Evolutionary conservation across 2,329 filamentous ascomycete species (phyloP), one percentile per base, ranked within the genome.

Genomic region (Pseudophaeomoniella oleicola): DNA sequence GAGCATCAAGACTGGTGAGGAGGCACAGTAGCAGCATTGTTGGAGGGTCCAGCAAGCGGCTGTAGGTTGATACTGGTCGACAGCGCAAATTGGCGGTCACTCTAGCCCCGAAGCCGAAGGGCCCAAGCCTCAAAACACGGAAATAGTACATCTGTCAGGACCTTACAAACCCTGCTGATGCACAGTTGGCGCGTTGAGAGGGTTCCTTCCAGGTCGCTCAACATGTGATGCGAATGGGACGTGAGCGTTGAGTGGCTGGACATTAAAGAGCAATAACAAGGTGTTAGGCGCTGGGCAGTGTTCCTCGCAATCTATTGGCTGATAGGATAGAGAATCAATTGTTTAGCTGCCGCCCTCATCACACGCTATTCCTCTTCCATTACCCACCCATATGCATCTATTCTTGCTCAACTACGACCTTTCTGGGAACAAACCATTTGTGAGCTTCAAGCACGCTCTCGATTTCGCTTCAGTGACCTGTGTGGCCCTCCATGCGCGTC

Each of bases 11-110:
- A n/a, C n/a, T n/a, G n/a, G n/a, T n/a, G n/a, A n/a, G n/a, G n/a
- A n/a, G n/a, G n/a, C n/a, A n/a, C n/a, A n/a, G n/a, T n/a, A n/a
- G n/a, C n/a, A n/a, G n/a, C 22, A 27, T 27, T 9, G 22, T n/a
- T n/a, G 22, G 22, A 27, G n/a, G 22, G 22, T 27, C 22, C 22
- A 27, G 22, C 9, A 27, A n/a, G n/a, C n/a, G n/a, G n/a, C n/a
- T n/a, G n/a, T n/a, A n/a, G n/a, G n/a, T n/a, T n/a, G n/a, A n/a
- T n/a, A n/a, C n/a, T 54, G 39, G 69, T 62, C 64, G 72, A 67
- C 39, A 63, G 60, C 50, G 69, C 69, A 27, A 9, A 27, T 27
- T 27, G 22, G 22, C 22, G 22, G n/a, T 6, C 22, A 9, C 22
- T 9, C n/a, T 27, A 27, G 22, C 22, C 22, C 22, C 22, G 22